Conservation (phyloP, 1,284 basidiomycete genomes). For the Sporisorium exsertum region DNA sequence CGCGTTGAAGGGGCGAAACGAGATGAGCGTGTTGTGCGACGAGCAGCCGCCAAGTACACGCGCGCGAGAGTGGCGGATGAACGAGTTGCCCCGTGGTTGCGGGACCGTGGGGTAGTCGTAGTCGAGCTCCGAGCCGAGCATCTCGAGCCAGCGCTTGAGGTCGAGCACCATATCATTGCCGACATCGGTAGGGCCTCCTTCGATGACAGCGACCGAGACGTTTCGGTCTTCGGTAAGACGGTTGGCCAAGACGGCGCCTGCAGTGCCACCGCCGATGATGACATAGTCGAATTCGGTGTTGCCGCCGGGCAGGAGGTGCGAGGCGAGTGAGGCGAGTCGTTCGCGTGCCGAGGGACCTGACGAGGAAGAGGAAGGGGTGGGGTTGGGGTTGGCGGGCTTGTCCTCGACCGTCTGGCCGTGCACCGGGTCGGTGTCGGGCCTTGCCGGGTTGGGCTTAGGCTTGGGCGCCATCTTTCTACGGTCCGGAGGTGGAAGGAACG, state of each 20-base stretch:
- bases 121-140: conserved; percentile 69
- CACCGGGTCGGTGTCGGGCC: conserved; percentile 53
- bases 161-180: conserved; percentile 67
- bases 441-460: conserved; percentile 51
- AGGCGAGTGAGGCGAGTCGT: conserved; percentile 59
- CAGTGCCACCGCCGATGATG: conserved; percentile 69
- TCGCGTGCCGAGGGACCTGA: conserved; percentile 44
- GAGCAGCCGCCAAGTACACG: conserved; percentile 69
- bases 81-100: conserved; percentile 69
- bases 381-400: conserved; percentile 26
- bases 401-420: conserved; percentile 57
- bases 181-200: conserved; percentile 68
- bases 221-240: conserved; percentile 67
- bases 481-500: neutral
- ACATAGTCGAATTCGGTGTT: conserved; percentile 68
- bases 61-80: conserved; percentile 69
- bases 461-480: conserved; percentile 35
- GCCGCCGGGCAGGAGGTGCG: conserved; percentile 60
- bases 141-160: conserved; percentile 67
- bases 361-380: conserved; percentile 16
- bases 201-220: conserved; percentile 68
- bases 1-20: conserved; percentile 69
- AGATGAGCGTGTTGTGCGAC: conserved; percentile 70
- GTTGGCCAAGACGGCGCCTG: conserved; percentile 69
- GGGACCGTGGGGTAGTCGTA: conserved; percentile 68